Base-by-base conservation (phyloP, 805 yeast genomes). In the Kluyveromyces siamensis region DNA sequence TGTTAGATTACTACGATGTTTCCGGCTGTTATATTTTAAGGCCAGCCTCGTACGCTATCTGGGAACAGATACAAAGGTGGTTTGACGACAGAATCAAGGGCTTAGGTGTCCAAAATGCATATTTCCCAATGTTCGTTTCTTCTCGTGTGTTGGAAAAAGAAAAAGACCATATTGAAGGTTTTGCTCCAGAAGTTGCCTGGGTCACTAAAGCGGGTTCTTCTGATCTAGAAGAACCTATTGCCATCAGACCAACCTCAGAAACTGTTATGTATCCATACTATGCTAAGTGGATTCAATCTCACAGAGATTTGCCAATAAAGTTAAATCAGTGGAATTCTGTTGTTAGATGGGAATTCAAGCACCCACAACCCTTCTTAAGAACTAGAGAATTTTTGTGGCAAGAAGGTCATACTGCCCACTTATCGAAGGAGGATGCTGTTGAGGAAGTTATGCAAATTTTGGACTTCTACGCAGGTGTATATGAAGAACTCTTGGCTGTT, bases 181-280 rank as follows among this genome's bases (percentile, higher is more conserved):
- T 93, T 68, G 99, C 99, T 43, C 99, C 99, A 25, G 99, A 93
- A 72, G 99, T 93, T 49, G 99, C 99, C 25, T 93, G 99, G 99
- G 99, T 93, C 58, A 93, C 99, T 49, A 81, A 76, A 62, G 99
- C 99, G 48, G 99, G 99, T 61, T 68, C 73, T 33, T 84, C 96
- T 35, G 98, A 93, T 45, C 77, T 93, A 60, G 99, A 95, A 49
- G 99, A 93, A 73, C 98, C 96, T 61, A 88, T 93, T 62, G 99
- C 99, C 53, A 93, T 93, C 59, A 87, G 99, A 75, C 99, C 99
- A 64, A 93, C 99, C 37, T 90, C 97, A 18, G 99, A 93, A 71
- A 93, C 99, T 47, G 99, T 93, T 67, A 93, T 93, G 99, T 93
- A 93, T 70, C 99, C 99, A 52, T 95, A 93, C 81, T 93, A 91